phyloP scores from a whole-genome alignment of 192 early-diverging fungal species.

The Spizellomyces sp. region DNA sequence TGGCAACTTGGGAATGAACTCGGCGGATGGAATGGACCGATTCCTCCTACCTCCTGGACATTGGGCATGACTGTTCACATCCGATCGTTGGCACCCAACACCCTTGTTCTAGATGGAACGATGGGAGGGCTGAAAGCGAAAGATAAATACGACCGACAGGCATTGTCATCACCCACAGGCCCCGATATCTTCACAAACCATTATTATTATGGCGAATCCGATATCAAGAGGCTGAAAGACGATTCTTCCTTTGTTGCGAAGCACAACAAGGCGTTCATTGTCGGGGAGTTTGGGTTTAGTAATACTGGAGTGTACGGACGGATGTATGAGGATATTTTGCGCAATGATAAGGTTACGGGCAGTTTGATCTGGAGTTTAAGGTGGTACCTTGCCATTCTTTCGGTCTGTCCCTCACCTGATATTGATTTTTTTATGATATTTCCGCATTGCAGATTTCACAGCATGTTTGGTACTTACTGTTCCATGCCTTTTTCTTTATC shows the following conservation, averaged over 20 bases:
- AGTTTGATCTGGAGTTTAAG: conserved; percentile 49
- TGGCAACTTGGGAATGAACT: conserved; percentile 58
- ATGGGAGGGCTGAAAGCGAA: conserved; percentile 28
- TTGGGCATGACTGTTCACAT: conserved; percentile 32
- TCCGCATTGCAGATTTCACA: conserved; percentile 3
- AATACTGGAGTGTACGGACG: conserved; percentile 2
- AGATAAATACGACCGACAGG: background rate
- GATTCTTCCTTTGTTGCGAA: conserved; percentile 15
- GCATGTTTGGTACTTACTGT: conserved; percentile 1
- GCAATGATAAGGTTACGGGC: conserved; percentile 28
- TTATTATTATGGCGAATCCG: conserved; percentile 38
- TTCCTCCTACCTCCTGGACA: conserved; percentile 43
- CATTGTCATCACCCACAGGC: background rate
- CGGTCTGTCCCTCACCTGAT: too few species aligned
- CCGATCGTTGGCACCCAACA: conserved; percentile 21
- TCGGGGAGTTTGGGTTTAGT: conserved; percentile 48
- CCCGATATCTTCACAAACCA: conserved; percentile 48
- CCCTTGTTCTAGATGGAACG: conserved; percentile 42
- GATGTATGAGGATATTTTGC: conserved; percentile 14
- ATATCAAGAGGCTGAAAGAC: conserved; percentile 8
- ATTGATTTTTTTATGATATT: too few species aligned
- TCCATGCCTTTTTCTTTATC: background rate
- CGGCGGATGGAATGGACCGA: conserved; percentile 10
- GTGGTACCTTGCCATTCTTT: background rate
- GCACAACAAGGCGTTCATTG: conserved; percentile 10